Percentiles rank a stretch among this genome's conserved stretches.
Evolutionary conservation across 768 basidiomycete genomes (phyloP).

Genomic region (Tephrocybe sp.): DNA sequence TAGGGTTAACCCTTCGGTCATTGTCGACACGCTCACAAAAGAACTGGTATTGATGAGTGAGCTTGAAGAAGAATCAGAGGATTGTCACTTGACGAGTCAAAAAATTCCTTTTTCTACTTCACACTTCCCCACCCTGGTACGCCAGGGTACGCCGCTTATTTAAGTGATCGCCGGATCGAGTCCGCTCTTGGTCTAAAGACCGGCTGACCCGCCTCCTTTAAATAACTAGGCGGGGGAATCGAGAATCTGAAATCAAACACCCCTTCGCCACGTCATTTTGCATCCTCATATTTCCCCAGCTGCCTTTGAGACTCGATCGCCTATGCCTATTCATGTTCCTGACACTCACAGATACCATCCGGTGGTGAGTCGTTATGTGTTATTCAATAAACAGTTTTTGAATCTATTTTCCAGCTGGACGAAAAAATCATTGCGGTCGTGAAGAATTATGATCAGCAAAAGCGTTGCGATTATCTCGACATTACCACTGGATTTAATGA

Average conservation of each 20-base stretch:
- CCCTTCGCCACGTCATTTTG: conserved; percentile 1
- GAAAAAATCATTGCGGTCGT: conserved; percentile 12
- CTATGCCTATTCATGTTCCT: conserved; percentile 15
- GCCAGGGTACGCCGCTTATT: background rate
- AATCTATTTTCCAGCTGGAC: conserved; percentile 2
- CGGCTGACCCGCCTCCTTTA: conserved; percentile 2
- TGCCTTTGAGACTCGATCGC: background rate
- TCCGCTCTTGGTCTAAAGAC: background rate
- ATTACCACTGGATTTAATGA: conserved; percentile 9
- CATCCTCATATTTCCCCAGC: background rate
- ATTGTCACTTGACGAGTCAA: background rate
- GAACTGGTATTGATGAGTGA: background rate
- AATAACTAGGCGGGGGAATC: background rate
- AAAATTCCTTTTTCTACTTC: background rate
- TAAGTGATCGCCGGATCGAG: background rate
- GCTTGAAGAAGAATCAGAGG: no score
- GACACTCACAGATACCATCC: conserved; percentile 14
- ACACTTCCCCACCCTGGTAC: no score
- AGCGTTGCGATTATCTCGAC: conserved; percentile 12
- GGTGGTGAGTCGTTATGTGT: conserved; percentile 3
- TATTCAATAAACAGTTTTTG: background rate
- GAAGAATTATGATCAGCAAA: conserved; percentile 9
- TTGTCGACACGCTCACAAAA: no score
- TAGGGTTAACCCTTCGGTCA: no score
- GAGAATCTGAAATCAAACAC: background rate